A percentile compares a stretch with the other conserved stretches of the same genome.
phyloP scores from a whole-genome alignment of 2,329 filamentous ascomycete genomes.

The Scedosporium aurantiacum region DNA sequence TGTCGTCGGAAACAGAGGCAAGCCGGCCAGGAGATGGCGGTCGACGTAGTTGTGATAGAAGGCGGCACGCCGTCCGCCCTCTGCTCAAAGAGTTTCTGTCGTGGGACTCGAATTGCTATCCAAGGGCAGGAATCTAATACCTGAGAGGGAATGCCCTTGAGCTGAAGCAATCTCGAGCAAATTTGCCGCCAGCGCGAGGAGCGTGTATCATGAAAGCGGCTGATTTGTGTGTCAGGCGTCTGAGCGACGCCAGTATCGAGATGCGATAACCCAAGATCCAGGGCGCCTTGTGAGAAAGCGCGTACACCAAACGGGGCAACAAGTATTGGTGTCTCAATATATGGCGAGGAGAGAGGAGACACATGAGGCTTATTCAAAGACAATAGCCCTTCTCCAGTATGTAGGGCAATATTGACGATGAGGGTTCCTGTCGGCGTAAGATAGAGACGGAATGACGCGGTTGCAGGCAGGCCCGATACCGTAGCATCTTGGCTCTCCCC shows the following conservation, averaged over 20 bases:
- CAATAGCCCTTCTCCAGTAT: slow-evolving; percentile 2
- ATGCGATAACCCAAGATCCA: slow-evolving; percentile 20
- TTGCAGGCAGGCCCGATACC: slow-evolving; percentile 13
- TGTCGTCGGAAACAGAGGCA: slow-evolving; percentile 41
- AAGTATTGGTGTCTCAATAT: slow-evolving; percentile 13
- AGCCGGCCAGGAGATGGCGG: slow-evolving; percentile 42
- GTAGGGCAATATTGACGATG: slow-evolving; percentile 23
- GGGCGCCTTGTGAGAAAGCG: background rate
- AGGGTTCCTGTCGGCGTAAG: slow-evolving; percentile 45
- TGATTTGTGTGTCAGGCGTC: slow-evolving; percentile 41
- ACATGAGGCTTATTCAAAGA: slow-evolving; percentile 5
- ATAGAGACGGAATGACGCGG: slow-evolving; percentile 43
- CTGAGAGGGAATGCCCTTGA: slow-evolving; percentile 35
- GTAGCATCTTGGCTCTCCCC: background rate
- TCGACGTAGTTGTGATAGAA: slow-evolving; percentile 21
- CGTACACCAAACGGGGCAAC: slow-evolving; percentile 12
- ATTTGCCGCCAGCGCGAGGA: slow-evolving; percentile 36
- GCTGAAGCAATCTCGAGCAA: slow-evolving; percentile 38
- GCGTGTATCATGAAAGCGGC: slow-evolving; percentile 29
- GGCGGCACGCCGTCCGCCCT: slow-evolving; percentile 30
- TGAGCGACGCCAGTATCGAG: slow-evolving; percentile 29
- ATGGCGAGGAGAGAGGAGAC: slow-evolving; percentile 14
- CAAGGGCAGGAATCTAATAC: slow-evolving; percentile 34
- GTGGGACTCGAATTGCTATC: slow-evolving; percentile 39
- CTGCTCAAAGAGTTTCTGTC: slow-evolving; percentile 30